phyloP scores from a whole-genome alignment of 1,139 yeast genomes.

The Kurtzmaniella quercitrusa region DNA sequence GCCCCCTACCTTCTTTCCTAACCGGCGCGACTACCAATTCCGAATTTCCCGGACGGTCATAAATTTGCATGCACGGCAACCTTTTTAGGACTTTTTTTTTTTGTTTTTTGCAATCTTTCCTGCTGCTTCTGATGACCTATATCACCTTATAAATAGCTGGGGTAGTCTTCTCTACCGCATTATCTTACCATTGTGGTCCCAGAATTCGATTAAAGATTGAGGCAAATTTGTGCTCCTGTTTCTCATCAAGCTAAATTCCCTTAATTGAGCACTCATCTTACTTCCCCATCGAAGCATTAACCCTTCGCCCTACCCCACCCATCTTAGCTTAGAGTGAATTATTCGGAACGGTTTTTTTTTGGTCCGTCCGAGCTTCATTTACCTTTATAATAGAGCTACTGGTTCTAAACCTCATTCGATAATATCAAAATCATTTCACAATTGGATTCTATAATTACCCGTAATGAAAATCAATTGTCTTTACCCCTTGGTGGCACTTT shows the following conservation, averaged over 20 bases:
- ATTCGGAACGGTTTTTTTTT: not conserved
- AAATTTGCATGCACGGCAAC: not conserved
- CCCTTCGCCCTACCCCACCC: not conserved
- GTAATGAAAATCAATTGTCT: not conserved
- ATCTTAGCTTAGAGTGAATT: not conserved
- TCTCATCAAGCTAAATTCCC: not conserved
- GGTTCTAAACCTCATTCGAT: too few species aligned
- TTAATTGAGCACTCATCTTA: not conserved
- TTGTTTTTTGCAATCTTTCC: not conserved
- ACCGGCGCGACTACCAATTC: not conserved
- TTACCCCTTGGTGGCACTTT: not conserved
- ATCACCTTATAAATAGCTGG: not conserved
- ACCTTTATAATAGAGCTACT: too few species aligned
- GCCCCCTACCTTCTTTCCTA: too few species aligned
- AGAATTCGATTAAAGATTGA: too few species aligned
- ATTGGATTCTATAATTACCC: not conserved
- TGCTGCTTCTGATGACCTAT: not conserved
- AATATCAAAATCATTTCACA: too few species aligned
- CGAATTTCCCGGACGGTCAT: constrained; percentile 1
- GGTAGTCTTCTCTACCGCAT: not conserved
- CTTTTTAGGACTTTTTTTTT: not conserved
- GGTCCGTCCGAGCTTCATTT: not conserved
- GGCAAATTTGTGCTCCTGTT: not conserved
- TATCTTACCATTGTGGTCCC: not conserved
- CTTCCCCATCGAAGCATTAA: not conserved